Percentiles rank a stretch among this genome's conserved stretches.
phyloP scores from a whole-genome alignment of 768 basidiomycete genomes.

The Leccinum imitatum region DNA sequence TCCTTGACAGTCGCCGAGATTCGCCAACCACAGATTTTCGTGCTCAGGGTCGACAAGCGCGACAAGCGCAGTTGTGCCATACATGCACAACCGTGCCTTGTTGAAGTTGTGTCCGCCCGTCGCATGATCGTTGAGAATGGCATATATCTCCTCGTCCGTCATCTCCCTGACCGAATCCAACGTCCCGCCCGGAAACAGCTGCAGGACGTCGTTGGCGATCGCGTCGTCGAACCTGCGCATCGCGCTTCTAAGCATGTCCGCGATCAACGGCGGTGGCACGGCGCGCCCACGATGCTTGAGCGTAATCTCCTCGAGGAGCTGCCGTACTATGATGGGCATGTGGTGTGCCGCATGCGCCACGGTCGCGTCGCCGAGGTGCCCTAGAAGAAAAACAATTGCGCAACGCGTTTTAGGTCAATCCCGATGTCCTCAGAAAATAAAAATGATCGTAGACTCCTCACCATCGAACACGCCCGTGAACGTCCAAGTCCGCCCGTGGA shows the following conservation, averaged over 20 bases:
- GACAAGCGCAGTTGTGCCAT: conserved; percentile 75
- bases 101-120: conserved; percentile 58
- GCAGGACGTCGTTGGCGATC: conserved; percentile 63
- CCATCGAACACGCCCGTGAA: conserved; percentile 73
- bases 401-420: conserved; percentile 7
- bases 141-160: conserved; percentile 55
- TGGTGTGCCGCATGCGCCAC: conserved; percentile 69
- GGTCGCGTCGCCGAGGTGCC: conserved; percentile 68
- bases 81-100: conserved; percentile 71
- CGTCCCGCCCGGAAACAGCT: conserved; percentile 54
- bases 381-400: conserved; percentile 19
- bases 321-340: conserved; percentile 63
- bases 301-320: conserved; percentile 49
- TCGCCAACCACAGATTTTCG: conserved; percentile 74
- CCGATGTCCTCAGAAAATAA: neutral
- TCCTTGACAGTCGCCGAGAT: conserved; percentile 79
- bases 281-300: conserved; percentile 38
- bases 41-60: conserved; percentile 69
- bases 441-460: conserved; percentile 29
- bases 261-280: conserved; percentile 49
- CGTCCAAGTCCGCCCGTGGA: conserved; percentile 58
- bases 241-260: conserved; percentile 54
- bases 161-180: conserved; percentile 48
- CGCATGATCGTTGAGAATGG: conserved; percentile 64
- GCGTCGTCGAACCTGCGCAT: conserved; percentile 65